Conservation (phyloP, 306 rosid species). For the Fragaria nilgerrensis region DNA sequence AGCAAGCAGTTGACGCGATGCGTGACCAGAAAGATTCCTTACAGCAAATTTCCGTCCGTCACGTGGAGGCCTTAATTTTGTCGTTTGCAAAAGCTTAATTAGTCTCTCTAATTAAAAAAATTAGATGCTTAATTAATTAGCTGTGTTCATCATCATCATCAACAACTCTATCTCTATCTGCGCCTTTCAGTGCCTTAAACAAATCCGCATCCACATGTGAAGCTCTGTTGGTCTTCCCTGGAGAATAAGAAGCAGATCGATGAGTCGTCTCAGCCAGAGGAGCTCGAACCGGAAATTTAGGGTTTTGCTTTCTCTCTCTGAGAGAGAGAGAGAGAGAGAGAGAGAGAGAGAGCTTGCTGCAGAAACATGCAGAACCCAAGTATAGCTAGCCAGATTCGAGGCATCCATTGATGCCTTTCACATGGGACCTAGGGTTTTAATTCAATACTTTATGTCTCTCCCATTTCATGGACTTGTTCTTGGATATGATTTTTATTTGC, state of each 20-base stretch:
- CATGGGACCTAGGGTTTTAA: constrained; percentile 29
- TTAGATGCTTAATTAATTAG: not conserved
- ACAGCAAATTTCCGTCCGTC: constrained; percentile 30
- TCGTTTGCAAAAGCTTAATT: constrained; percentile 27
- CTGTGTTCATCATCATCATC: constrained; percentile 5
- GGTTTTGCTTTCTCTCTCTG: constrained; percentile 1
- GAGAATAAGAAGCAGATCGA: constrained; percentile 14
- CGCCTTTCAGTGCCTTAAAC: constrained; percentile 6
- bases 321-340: not conserved
- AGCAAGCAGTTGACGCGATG: constrained; percentile 15
- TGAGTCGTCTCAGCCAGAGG: not conserved
- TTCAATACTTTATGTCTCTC: not conserved
- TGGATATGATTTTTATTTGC: constrained; percentile 17
- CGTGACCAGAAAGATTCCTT: constrained; percentile 36
- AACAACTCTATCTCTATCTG: constrained; percentile 5
- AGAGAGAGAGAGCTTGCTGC: constrained; percentile 1
- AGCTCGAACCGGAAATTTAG: constrained; percentile 33
- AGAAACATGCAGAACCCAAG: not conserved
- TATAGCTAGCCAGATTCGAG: constrained; percentile 26
- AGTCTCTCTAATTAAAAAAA: not conserved
- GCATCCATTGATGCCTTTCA: constrained; percentile 39
- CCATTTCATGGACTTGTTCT: constrained; percentile 33
- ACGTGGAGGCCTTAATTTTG: constrained; percentile 38
- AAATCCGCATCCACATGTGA: constrained; percentile 28
- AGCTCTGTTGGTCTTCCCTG: constrained; percentile 27